These are phyloP conservation scores for Tylopilus vinaceipallidus DNA, from an alignment of 768 basidiomycete genomes.

Conservation along the genomic window DNA sequence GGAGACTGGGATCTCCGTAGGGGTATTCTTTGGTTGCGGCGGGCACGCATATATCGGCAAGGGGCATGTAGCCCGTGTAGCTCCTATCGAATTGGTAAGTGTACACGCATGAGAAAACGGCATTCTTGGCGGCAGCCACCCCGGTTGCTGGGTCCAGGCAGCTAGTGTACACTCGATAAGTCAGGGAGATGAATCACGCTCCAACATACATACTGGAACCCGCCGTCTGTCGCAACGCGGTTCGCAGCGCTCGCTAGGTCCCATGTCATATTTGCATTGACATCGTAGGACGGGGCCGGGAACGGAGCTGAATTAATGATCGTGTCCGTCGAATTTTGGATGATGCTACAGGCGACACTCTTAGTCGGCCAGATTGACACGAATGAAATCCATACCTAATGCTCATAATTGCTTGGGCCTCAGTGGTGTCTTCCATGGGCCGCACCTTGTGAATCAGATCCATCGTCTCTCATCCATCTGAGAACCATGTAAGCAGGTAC, in stretches of 20 bases:
- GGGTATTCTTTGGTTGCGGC: constrained; percentile 41
- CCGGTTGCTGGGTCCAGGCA: constrained; percentile 48
- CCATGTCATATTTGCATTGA: constrained; percentile 4
- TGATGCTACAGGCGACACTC: constrained; percentile 1
- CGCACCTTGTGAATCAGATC: constrained; percentile 42
- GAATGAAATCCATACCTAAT: not conserved
- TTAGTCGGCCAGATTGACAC: not conserved
- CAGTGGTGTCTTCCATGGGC: constrained; percentile 23
- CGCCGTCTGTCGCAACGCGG: constrained; percentile 8
- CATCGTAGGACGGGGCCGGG: not conserved
- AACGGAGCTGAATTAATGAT: constrained; percentile 5
- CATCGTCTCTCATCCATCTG: constrained; percentile 53
- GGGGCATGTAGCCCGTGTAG: constrained; percentile 45
- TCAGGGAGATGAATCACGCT: not conserved
- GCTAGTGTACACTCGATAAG: not conserved
- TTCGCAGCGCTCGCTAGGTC: constrained; percentile 1
- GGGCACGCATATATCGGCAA: constrained; percentile 43
- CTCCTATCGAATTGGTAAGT: constrained; percentile 49
- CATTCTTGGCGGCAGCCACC: constrained; percentile 40
- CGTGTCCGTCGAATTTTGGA: not conserved
- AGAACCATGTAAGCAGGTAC: constrained; percentile 47
- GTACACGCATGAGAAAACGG: constrained; percentile 41
- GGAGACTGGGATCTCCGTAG: constrained; percentile 43
- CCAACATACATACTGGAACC: constrained; percentile 1
- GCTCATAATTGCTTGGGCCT: not conserved